Conservation (phyloP, 495 filamentous ascomycete species). For the Xylaria palmicola region DNA sequence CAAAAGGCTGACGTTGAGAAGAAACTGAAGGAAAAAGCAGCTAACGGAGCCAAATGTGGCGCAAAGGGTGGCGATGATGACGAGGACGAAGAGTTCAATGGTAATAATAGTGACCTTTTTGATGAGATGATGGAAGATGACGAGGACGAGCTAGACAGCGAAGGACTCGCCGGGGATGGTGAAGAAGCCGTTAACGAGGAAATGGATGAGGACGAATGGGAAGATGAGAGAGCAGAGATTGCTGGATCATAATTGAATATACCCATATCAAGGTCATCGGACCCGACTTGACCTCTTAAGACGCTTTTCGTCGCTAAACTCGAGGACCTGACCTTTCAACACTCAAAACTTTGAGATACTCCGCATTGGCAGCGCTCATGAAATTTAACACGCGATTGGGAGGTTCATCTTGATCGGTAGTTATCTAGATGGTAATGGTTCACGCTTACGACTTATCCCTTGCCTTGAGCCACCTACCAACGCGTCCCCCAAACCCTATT, state of each 20-base stretch:
- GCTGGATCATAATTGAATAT: constrained; percentile 23
- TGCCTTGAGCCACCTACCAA: background rate
- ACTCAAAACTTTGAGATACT: background rate
- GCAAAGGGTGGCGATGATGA: constrained; percentile 60
- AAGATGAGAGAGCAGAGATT: constrained; percentile 51
- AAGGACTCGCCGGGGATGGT: constrained; percentile 56
- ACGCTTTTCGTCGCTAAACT: background rate
- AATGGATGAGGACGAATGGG: constrained; percentile 55
- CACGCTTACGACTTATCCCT: too few species aligned
- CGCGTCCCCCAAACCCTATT: background rate
- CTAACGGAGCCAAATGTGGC: constrained; percentile 40
- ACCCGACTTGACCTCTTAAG: background rate
- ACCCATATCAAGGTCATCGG: constrained; percentile 1
- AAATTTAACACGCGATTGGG: too few species aligned
- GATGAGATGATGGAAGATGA: constrained; percentile 58
- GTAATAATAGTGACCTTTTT: constrained; percentile 48
- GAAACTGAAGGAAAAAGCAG: constrained; percentile 62
- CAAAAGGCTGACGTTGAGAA: constrained; percentile 86
- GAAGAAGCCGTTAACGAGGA: constrained; percentile 56
- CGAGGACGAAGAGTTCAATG: constrained; percentile 58
- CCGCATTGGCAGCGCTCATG: too few species aligned
- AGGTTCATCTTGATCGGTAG: too few species aligned
- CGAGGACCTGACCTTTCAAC: too few species aligned
- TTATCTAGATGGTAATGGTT: too few species aligned
- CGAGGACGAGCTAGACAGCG: constrained; percentile 51